Conservation (phyloP, 805 yeast species). For the Scheffersomyces stipitis region DNA sequence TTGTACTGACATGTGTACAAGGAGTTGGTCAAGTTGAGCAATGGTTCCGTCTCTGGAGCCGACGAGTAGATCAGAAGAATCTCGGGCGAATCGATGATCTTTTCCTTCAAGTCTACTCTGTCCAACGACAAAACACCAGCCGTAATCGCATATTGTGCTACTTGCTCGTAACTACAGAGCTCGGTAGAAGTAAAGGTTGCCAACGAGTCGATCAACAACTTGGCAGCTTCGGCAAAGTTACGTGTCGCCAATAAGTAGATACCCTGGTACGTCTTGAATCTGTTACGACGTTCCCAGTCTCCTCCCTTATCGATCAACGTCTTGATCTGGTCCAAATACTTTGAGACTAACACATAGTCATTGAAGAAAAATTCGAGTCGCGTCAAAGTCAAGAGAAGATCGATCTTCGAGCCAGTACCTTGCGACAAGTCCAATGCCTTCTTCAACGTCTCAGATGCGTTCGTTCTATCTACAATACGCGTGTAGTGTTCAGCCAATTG, state of each 20-base stretch:
- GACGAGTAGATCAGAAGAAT: conserved; percentile 75
- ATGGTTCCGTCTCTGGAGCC: conserved; percentile 71
- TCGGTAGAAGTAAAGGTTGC: conserved; percentile 96
- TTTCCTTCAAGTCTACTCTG: conserved; percentile 79
- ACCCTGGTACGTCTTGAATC: conserved; percentile 90
- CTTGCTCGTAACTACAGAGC: conserved; percentile 81
- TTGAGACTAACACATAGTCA: conserved; percentile 68
- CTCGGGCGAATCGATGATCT: conserved; percentile 92
- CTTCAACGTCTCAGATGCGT: conserved; percentile 64
- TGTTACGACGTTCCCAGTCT: conserved; percentile 97
- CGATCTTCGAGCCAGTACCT: conserved; percentile 88
- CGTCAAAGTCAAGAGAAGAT: conserved; percentile 74
- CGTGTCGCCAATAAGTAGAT: conserved; percentile 81
- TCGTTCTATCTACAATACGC: conserved; percentile 73
- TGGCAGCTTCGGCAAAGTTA: conserved; percentile 82
- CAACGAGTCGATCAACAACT: conserved; percentile 81
- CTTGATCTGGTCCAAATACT: conserved; percentile 72
- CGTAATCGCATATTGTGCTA: conserved; percentile 83
- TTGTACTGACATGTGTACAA: conserved; percentile 87
- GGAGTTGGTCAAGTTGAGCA: conserved; percentile 79
- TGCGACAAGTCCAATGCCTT: conserved; percentile 79
- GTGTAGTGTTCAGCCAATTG: conserved; percentile 88
- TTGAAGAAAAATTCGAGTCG: conserved; percentile 89
- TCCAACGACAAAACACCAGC: conserved; percentile 84
- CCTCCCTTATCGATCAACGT: conserved; percentile 91